Conservation (phyloP, 768 basidiomycete species). For the Rubroboletus satanas region DNA sequence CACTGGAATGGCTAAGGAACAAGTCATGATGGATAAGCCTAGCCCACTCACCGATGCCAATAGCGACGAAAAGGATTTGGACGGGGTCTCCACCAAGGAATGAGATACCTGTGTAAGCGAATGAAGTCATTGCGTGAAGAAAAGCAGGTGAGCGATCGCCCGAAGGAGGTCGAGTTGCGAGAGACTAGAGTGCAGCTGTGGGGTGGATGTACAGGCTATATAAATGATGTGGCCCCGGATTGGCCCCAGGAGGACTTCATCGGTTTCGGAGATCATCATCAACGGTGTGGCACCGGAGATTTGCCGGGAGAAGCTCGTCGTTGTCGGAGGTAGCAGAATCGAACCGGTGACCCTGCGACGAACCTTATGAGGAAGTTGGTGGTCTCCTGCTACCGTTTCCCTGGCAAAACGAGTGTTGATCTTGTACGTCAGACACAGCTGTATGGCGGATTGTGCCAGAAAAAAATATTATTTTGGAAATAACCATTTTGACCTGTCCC, state of each 20-base stretch:
- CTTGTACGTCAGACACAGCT: neutral
- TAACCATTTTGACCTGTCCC: neutral
- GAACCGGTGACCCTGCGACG: neutral
- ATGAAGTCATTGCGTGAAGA: neutral
- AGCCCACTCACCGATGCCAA: constrained; percentile 3
- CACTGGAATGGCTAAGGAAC: neutral
- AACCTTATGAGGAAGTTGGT: neutral
- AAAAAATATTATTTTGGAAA: neutral
- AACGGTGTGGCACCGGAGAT: neutral
- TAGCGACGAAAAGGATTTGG: neutral
- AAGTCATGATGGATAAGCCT: neutral
- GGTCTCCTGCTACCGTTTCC: neutral
- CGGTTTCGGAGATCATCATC: neutral
- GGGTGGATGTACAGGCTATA: neutral
- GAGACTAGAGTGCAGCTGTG: neutral
- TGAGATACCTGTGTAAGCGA: neutral
- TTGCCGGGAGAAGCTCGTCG: no score
- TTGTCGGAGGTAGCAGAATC: no score
- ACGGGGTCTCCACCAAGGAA: neutral
- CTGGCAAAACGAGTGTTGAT: neutral
- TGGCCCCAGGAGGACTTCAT: neutral
- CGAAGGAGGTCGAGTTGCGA: neutral
- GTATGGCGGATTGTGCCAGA: neutral
- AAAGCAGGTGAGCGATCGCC: neutral
- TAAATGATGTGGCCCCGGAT: neutral